phyloP scores from a whole-genome alignment of 2,329 filamentous ascomycete genomes.

The Diaporthe sp. region DNA sequence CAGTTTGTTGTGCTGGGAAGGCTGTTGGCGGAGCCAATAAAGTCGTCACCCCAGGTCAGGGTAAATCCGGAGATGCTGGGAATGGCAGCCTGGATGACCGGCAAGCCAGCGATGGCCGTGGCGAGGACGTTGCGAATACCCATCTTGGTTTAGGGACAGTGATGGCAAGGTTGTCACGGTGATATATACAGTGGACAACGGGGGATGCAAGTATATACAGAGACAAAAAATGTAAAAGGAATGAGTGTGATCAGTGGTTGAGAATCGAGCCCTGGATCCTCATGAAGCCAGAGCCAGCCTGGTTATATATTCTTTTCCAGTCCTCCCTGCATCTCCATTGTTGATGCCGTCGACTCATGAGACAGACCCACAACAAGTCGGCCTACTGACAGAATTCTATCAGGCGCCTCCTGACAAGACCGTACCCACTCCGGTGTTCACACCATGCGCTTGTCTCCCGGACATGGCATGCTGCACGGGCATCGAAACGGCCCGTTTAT shows the following conservation, averaged over 20 bases:
- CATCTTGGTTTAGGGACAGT: background rate
- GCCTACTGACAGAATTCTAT: constrained; percentile 2
- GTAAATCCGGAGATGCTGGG: constrained; percentile 20
- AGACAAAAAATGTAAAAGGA: background rate
- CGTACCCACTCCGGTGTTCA: constrained; percentile 6
- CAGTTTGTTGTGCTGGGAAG: constrained; percentile 58
- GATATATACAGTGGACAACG: background rate
- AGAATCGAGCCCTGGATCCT: background rate
- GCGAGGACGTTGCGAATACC: constrained; percentile 11
- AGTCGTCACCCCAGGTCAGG: constrained; percentile 26
- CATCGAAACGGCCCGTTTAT: constrained; percentile 31
- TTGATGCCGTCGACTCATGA: constrained; percentile 11
- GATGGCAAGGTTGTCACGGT: constrained; percentile 2
- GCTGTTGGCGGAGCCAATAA: constrained; percentile 22
- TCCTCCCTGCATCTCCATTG: background rate
- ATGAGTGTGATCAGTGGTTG: constrained; percentile 1
- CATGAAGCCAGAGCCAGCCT: background rate
- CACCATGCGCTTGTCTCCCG: constrained; percentile 1
- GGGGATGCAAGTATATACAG: background rate
- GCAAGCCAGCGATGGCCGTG: constrained; percentile 5
- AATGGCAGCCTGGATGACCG: constrained; percentile 14
- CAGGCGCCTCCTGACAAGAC: constrained; percentile 22
- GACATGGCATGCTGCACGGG: constrained; percentile 25
- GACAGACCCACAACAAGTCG: constrained; percentile 5
- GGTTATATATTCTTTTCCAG: constrained; percentile 5